Percentiles rank a stretch among this genome's conserved stretches.
These are phyloP conservation scores for Tremella mesenterica DNA, from an alignment of 768 basidiomycete species.

Conservation along the genomic window DNA sequence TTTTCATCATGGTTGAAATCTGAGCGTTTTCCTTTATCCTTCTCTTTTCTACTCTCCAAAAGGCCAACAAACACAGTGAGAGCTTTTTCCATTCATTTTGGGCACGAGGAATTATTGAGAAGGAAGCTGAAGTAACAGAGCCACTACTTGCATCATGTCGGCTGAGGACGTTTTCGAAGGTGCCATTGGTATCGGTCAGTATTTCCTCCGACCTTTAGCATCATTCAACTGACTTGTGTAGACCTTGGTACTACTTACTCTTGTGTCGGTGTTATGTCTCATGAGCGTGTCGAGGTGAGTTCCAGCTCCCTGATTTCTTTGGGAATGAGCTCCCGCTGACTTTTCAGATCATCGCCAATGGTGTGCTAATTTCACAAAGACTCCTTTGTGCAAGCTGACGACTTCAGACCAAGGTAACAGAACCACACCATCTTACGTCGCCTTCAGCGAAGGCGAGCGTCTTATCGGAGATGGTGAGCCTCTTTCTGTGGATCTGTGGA, in stretches of 20 bases:
- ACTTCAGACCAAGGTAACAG: conserved; percentile 70
- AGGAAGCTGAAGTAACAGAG: no score
- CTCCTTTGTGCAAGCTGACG: conserved; percentile 4
- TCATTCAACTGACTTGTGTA: conserved; percentile 1
- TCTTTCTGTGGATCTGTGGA: not conserved
- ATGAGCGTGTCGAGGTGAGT: conserved; percentile 46
- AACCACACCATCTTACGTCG: conserved; percentile 98
- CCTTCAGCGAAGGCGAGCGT: conserved; percentile 92
- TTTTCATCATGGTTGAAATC: no score
- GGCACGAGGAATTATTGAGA: no score
- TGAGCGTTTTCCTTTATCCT: no score
- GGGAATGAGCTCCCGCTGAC: conserved; percentile 6
- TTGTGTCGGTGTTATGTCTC: conserved; percentile 47
- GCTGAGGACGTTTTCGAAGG: conserved; percentile 85
- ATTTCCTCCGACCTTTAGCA: no score
- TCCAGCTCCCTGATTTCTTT: not conserved
- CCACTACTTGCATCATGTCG: conserved; percentile 52
- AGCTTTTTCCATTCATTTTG: no score
- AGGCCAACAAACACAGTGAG: no score
- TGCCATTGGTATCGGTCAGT: conserved; percentile 81
- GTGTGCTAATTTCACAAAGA: not conserved
- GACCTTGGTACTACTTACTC: conserved; percentile 48
- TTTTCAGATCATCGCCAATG: conserved; percentile 43
- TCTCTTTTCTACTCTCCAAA: no score
- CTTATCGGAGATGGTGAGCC: conserved; percentile 86